phyloP scores from a whole-genome alignment of 2,329 filamentous ascomycete genomes.

The Fusarium pseudograminearum region DNA sequence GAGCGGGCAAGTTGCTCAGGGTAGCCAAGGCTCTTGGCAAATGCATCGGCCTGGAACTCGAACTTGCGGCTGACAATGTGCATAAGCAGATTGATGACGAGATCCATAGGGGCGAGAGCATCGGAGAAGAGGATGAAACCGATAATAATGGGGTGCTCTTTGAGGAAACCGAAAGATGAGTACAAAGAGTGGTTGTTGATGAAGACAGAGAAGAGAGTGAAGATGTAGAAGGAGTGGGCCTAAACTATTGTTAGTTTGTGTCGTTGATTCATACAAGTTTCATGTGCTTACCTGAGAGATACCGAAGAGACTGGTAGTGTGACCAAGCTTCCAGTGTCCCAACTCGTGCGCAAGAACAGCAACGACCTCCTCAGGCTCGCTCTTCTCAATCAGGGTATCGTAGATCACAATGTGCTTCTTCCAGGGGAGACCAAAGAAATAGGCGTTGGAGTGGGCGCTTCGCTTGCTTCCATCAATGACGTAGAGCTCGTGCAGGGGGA shows the following conservation, averaged over 20 bases:
- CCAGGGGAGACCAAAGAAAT: constrained; percentile 98
- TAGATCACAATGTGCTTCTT: constrained; percentile 99
- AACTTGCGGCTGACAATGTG: constrained; percentile 94
- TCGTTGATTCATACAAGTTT: neutral
- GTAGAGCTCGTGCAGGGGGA: constrained; percentile 91
- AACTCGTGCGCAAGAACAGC: constrained; percentile 96
- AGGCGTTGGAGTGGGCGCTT: constrained; percentile 88
- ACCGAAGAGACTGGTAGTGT: constrained; percentile 90
- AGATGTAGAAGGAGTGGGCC: constrained; percentile 96
- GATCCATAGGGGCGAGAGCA: constrained; percentile 93
- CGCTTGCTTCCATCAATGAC: constrained; percentile 94
- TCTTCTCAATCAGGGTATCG: constrained; percentile 97
- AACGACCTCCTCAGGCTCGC: constrained; percentile 89
- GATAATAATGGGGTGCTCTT: constrained; percentile 89
- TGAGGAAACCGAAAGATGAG: constrained; percentile 87
- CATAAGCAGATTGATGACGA: constrained; percentile 94
- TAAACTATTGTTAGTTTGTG: constrained; percentile 57
- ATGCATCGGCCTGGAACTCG: constrained; percentile 95
- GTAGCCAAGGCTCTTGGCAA: constrained; percentile 88
- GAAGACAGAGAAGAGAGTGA: constrained; percentile 95
- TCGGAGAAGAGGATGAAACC: constrained; percentile 98
- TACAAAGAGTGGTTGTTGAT: constrained; percentile 95
- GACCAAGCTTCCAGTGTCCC: constrained; percentile 95
- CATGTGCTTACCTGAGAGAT: constrained; percentile 76
- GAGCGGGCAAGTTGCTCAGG: constrained; percentile 84